These are phyloP conservation scores for Phyllachora maydis DNA, from an alignment of 2,329 filamentous ascomycete genomes.

Conservation along the genomic window DNA sequence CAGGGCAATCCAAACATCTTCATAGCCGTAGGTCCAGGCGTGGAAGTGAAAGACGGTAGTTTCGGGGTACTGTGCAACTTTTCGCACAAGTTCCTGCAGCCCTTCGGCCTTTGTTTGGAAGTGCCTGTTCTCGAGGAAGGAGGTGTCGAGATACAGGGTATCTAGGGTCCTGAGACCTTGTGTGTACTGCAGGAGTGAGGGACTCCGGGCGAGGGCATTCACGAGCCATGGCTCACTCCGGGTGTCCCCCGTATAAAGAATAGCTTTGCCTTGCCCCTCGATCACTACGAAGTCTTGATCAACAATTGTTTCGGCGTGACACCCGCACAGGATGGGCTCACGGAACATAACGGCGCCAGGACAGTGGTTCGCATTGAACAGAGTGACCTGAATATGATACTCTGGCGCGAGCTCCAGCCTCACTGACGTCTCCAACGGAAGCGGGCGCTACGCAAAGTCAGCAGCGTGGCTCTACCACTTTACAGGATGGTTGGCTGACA, in stretches of 20 bases:
- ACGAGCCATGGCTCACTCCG: constrained; percentile 79
- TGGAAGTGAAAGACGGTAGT: constrained; percentile 70
- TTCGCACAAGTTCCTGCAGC: constrained; percentile 48
- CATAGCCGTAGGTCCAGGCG: constrained; percentile 84
- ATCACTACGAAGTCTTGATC: too few species aligned
- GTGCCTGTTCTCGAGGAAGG: constrained; percentile 29
- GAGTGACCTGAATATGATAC: constrained; percentile 53
- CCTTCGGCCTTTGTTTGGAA: constrained; percentile 54
- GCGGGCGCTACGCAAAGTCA: constrained; percentile 35
- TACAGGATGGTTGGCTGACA: constrained; percentile 13
- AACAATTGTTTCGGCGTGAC: too few species aligned
- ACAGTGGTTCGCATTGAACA: constrained; percentile 87
- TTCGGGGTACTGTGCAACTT: constrained; percentile 44
- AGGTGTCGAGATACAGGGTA: constrained; percentile 78
- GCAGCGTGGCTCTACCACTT: constrained; percentile 1
- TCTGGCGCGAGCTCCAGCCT: constrained; percentile 52
- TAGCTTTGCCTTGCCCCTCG: constrained; percentile 47
- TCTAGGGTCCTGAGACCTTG: constrained; percentile 46
- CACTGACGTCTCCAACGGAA: constrained; percentile 67
- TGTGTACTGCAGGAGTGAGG: constrained; percentile 55
- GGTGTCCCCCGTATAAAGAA: constrained; percentile 80
- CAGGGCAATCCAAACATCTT: constrained; percentile 76
- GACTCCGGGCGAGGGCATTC: constrained; percentile 48
- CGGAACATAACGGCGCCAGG: constrained; percentile 80
- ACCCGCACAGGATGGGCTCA: too few species aligned